phyloP scores from a whole-genome alignment of 495 filamentous ascomycete species.

The Xylaria bambusicola region DNA sequence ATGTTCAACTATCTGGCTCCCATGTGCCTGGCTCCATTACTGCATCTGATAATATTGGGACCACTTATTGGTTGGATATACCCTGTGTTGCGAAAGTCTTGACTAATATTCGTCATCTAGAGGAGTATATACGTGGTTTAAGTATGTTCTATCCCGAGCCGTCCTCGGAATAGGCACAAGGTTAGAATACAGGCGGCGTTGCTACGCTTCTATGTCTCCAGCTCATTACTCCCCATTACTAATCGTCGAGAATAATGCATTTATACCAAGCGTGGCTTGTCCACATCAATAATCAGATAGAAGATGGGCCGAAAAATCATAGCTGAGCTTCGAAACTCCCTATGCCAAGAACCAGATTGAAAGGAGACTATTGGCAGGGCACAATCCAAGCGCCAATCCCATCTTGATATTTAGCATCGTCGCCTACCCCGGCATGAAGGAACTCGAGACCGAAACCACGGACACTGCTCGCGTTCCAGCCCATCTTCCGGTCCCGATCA shows the following conservation, averaged over 20 bases:
- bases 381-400: conserved; percentile 34
- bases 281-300: background rate
- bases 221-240: conserved; percentile 14
- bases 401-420: conserved; percentile 25
- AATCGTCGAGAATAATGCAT: conserved; percentile 5
- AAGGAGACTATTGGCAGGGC: conserved; percentile 23
- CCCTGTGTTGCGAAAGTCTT: background rate
- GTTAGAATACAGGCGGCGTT: background rate
- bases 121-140: background rate
- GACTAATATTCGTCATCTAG: background rate
- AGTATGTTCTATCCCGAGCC: background rate
- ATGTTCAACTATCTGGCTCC: too few species aligned
- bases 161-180: background rate
- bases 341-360: conserved; percentile 4
- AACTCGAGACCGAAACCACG: conserved; percentile 28
- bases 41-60: background rate
- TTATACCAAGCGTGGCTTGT: conserved; percentile 7
- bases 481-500: conserved; percentile 25
- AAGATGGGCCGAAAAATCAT: background rate
- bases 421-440: conserved; percentile 30
- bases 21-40: too few species aligned
- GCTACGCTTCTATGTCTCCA: background rate
- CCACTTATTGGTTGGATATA: background rate
- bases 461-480: conserved; percentile 30
- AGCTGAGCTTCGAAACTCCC: background rate